Evolutionary conservation across 2,329 filamentous ascomycete genomes (phyloP).

Genomic region (Fusarium sp.): DNA sequence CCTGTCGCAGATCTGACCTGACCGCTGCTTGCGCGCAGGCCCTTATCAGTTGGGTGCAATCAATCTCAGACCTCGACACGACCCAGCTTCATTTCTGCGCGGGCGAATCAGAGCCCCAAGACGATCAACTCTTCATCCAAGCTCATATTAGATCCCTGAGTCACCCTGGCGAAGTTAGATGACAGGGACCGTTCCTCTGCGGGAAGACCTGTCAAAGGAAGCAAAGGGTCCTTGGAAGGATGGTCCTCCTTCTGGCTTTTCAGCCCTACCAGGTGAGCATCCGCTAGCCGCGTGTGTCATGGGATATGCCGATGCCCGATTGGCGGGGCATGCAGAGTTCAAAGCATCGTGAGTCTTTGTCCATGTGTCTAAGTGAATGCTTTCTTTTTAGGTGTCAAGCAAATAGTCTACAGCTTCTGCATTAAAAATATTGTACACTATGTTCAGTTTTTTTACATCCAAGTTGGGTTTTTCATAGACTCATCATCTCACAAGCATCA

Average conservation of each 20-base stretch:
- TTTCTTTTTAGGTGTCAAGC: background rate
- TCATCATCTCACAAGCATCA: conserved; percentile 54
- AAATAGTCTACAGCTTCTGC: conserved; percentile 26
- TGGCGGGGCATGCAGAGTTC: conserved; percentile 8
- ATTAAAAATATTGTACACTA: conserved; percentile 36
- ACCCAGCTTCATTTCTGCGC: conserved; percentile 5
- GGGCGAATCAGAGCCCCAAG: conserved; percentile 25
- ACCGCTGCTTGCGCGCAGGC: conserved; percentile 13
- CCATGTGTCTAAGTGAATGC: background rate
- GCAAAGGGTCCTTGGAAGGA: background rate
- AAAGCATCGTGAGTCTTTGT: conserved; percentile 2
- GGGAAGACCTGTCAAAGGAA: background rate
- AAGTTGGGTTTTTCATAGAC: conserved; percentile 19
- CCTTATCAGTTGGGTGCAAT: conserved; percentile 25
- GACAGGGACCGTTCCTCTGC: conserved; percentile 14
- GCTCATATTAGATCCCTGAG: conserved; percentile 34
- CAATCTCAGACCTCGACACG: conserved; percentile 25
- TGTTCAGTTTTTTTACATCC: conserved; percentile 23
- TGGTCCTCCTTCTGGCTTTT: conserved; percentile 13
- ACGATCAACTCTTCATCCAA: conserved; percentile 15
- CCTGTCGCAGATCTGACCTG: conserved; percentile 24
- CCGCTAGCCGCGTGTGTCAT: background rate
- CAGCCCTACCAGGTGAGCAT: conserved; percentile 27
- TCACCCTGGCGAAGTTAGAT: conserved; percentile 26
- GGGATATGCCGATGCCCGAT: conserved; percentile 20